Evolutionary conservation across 805 yeast genomes (phyloP), one percentile per base, ranked within the genome.

Genomic region (Hagleromyces aurorensis): DNA sequence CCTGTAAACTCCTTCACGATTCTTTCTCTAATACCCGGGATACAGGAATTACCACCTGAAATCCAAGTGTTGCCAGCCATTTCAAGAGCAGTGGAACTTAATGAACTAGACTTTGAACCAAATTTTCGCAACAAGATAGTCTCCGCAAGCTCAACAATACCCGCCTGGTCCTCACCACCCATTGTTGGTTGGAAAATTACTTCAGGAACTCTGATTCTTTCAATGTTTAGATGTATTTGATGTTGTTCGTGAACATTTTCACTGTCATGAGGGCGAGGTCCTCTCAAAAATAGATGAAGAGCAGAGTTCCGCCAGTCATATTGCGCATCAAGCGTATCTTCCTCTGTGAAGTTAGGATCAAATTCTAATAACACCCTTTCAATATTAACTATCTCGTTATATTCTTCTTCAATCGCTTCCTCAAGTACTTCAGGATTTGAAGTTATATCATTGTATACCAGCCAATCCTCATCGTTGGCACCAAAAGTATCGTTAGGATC

Each of bases 101-200:
- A 51, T 19, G 69, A 57, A 16, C 67, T 61, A 13, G 66, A 57
- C 21, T 69, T 63, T 37, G 78, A 78, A 5, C 76, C 81, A 30
- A 76, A 62, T 44, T 86, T 67, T 27, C 75, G 69, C 22, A 71
- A 48, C 5, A 87, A 48, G 6, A 84, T 65, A 34, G 76, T 80
- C 40, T 77, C 79, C 32, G 77, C 67, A 22, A 86, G 59, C 55
- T 91, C 97, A 14, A 71, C 52, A n/a, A 91, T 66, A 16, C 97
- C 97, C 0, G 96, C 94, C 59, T 87, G 97, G 55, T 91, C 98
- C 13, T 86, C 64, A 13, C 98, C 98, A 0, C 93, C 94, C 38
- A 91, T 85, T 6, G 78, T 70, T 5, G 99, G 98, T 53, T 89
- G 91, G 57, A 91, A 86, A 27, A 86, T 51, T 2, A 87, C 78